A percentile compares a stretch with the other conserved stretches of the same genome.
Evolutionary conservation across 495 filamentous ascomycete species (phyloP).

Genomic region (Jackrogersella minutella): DNA sequence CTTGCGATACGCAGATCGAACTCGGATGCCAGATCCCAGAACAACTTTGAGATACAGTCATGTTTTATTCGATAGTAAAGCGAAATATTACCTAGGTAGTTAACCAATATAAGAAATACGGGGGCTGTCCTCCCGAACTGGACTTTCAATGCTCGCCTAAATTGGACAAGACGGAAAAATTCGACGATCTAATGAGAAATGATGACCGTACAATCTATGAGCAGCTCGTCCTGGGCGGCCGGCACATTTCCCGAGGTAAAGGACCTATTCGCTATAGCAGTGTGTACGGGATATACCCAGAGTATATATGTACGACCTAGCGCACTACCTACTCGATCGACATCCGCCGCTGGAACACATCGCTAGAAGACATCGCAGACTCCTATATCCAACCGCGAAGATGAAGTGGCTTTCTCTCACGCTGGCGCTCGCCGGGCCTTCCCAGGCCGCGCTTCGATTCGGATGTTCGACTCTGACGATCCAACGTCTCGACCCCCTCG

Average conservation of each 20-base stretch:
- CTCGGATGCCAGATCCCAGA: slow-evolving; percentile 6
- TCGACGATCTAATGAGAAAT: slow-evolving; percentile 8
- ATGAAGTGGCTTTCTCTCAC: slow-evolving; percentile 57
- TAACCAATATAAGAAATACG: slow-evolving; percentile 27
- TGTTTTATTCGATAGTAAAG: slow-evolving; percentile 11
- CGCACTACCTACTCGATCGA: no score
- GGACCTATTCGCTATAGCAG: no score
- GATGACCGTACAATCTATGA: slow-evolving; percentile 29
- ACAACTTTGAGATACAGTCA: not conserved
- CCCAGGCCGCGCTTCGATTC: slow-evolving; percentile 58
- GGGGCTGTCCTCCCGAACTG: slow-evolving; percentile 30
- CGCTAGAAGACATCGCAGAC: not conserved
- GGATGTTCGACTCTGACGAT: slow-evolving; percentile 58
- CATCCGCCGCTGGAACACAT: slow-evolving; percentile 12
- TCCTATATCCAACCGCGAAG: slow-evolving; percentile 22
- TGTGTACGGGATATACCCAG: not conserved
- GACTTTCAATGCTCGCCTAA: slow-evolving; percentile 34
- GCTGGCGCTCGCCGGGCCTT: slow-evolving; percentile 49
- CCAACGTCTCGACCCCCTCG: slow-evolving; percentile 59
- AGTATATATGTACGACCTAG: slow-evolving; percentile 29
- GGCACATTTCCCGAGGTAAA: slow-evolving; percentile 25
- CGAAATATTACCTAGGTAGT: not conserved
- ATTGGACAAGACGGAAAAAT: slow-evolving; percentile 31
- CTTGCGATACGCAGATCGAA: no score
- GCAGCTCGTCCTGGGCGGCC: slow-evolving; percentile 4